Evolutionary conservation across 106 monocot species (phyloP).

Genomic region (Apostasia shenzhenica): DNA sequence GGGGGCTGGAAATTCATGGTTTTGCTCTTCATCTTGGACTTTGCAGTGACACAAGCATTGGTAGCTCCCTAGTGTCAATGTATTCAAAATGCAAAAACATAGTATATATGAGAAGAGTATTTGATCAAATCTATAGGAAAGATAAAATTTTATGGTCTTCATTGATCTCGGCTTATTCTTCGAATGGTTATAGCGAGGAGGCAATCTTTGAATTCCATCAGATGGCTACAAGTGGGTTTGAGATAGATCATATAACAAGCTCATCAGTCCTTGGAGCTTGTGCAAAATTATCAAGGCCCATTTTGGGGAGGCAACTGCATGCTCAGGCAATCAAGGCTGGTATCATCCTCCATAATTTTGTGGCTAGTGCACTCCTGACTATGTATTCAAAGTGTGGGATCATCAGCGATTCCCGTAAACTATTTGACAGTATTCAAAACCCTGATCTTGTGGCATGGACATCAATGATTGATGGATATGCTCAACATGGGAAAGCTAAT

Average conservation of each 20-base stretch:
- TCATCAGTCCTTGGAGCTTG: constrained; percentile 42
- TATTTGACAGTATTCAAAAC: constrained; percentile 32
- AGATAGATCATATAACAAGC: constrained; percentile 23
- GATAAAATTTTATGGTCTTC: constrained; percentile 50
- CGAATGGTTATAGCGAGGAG: constrained; percentile 33
- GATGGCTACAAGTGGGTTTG: constrained; percentile 26
- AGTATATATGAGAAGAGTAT: constrained; percentile 30
- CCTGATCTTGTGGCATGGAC: constrained; percentile 61
- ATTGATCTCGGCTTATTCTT: constrained; percentile 45
- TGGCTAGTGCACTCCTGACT: constrained; percentile 41
- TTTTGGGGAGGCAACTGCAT: constrained; percentile 48
- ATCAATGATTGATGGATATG: constrained; percentile 67
- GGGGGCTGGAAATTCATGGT: constrained; percentile 68
- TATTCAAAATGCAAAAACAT: constrained; percentile 46
- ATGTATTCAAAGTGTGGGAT: constrained; percentile 71
- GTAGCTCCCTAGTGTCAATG: constrained; percentile 46
- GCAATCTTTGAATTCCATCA: constrained; percentile 28
- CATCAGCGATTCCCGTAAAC: constrained; percentile 30
- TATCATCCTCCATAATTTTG: constrained; percentile 19
- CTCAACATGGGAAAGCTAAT: constrained; percentile 51
- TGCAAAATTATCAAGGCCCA: constrained; percentile 23
- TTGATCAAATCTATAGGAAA: constrained; percentile 25
- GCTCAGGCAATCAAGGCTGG: constrained; percentile 36
- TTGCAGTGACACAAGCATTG: constrained; percentile 8
- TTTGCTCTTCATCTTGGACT: constrained; percentile 39